Evolutionary conservation across 306 rosid species (phyloP).

Genomic region (Argentina anserina): DNA sequence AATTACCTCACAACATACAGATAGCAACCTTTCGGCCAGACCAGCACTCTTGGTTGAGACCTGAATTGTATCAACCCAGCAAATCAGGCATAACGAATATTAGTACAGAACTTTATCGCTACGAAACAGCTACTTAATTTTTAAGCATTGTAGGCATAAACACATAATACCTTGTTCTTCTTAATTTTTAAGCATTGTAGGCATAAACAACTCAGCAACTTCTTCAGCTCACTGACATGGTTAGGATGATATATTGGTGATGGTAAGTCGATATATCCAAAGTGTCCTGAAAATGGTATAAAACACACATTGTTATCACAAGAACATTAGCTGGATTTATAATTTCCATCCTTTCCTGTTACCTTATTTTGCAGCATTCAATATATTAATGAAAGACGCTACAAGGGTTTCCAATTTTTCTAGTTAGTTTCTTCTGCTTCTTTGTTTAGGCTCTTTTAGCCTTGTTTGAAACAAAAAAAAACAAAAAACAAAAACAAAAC

Average conservation of each 20-base stretch:
- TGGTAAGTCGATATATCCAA: constrained; percentile 83
- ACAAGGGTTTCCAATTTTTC: too few relatives aligned
- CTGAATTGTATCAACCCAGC: constrained; percentile 44
- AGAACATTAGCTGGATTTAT: neutral
- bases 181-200: constrained; percentile 67
- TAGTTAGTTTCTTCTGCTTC: too few relatives aligned
- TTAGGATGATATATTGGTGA: constrained; percentile 86
- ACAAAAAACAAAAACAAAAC: too few relatives aligned
- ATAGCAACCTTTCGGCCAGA: constrained; percentile 58
- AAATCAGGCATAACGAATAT: constrained; percentile 25
- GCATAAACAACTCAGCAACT: constrained; percentile 66
- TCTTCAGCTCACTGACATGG: constrained; percentile 65
- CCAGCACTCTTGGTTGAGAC: constrained; percentile 55
- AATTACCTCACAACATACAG: constrained; percentile 83
- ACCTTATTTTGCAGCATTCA: neutral
- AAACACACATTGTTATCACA: too few relatives aligned
- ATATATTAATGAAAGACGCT: too few relatives aligned
- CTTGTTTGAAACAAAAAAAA: too few relatives aligned
- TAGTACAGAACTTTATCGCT: neutral
- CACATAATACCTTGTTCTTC: constrained; percentile 73
- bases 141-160: too few relatives aligned
- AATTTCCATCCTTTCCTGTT: neutral
- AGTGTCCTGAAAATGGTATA: constrained; percentile 96
- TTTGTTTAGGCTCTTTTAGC: too few relatives aligned
- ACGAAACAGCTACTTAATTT: constrained; percentile 20